Evolutionary conservation across 2,329 filamentous ascomycete genomes (phyloP), one percentile per base, ranked within the genome.

Genomic region (Neofusicoccum umdonicola): DNA sequence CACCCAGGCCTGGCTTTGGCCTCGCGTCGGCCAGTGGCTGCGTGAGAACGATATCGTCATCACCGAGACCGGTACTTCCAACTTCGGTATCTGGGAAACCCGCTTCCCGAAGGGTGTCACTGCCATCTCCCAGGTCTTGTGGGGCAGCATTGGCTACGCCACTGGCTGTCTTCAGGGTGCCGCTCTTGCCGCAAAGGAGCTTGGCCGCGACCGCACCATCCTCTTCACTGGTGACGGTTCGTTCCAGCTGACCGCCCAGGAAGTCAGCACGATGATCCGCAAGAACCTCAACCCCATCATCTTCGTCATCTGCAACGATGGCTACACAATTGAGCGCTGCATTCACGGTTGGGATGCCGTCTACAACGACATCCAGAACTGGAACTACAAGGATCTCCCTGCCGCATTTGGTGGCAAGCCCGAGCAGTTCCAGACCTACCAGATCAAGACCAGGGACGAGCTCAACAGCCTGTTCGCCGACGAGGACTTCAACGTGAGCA

Each of bases 211-310:
- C 58, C 81, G 93, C 66, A 92, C 90, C 0, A 88, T 97, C 51
- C 82, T 96, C 42, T 93, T 96, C 72, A 91, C 93, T n/a, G 93
- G 93, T 27, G 93, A 97, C 71, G 93, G 93, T 34, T 92, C 88
- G 65, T 88, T 96, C 77, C 92, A 97, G 75, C 83, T 96, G 65
- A 96, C 92, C 0, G 89, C 86, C 0, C 92, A 96, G 75, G 92
- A 95, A 77, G 74, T 96, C 68, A 90, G 88, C 76, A 95, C 92
- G 11, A 94, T 96, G 84, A 86, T 96, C 68, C 85, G 88, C 35
- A 88, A 91, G 66, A 83, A 85, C 27, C 81, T 96, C 65, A 88
- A 89, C 67, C 86, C 91, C 19, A 94, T 93, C 72, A 88, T 96
- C 67, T 94, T 96, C 75, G 83, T 95, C 67, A 89, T 96, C 69